Evolutionary conservation across 2,329 filamentous ascomycete genomes (phyloP), one percentile per base, ranked within the genome.

Genomic region (Colletotrichum lupini): DNA sequence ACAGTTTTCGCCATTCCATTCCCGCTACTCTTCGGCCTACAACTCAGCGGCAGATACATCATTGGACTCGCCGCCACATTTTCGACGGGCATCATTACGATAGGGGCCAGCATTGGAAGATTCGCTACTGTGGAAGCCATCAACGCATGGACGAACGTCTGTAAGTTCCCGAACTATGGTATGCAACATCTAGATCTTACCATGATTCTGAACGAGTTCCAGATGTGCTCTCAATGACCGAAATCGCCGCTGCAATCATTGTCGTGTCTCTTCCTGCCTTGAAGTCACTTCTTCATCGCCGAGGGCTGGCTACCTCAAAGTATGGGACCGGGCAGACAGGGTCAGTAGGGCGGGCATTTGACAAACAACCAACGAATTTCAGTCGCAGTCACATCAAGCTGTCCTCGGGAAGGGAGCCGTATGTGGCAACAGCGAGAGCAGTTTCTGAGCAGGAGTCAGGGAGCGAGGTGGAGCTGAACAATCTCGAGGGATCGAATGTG

Each of bases 161-260:
- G 76, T 77, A 58, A 57, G 76, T 77, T 66, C 9, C 12, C 42
- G 4, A 28, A 9, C 5, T 11, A 7, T 1, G 4, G 5, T 4
- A 4, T 19, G 3, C 3, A 12, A 3, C 3, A 28, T 24, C 2
- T 26, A 19, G 24, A 28, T 42, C 6, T 19, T 42, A 6, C 16
- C 5, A 42, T 2, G 7, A 19, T 14, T 30, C 66, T 67, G 1
- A 75, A 37, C 42, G 7, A 8, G 8, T 4, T 5, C 1, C 60
- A 77, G 76, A 77, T n/a, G 72, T 77, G 1, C 61, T 77, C 3
- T 77, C 76, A 24, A 77, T 77, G 76, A 68, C 75, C 5, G 76
- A 77, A 35, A 60, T 77, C 11, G 67, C 74, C 9, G 76, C 76
- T 12, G 76, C 76, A 64, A 77, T 77, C 52, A 73, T 76, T 24